Evolutionary conservation across 2,329 filamentous ascomycete genomes (phyloP).

Genomic region (Hortaea werneckii): DNA sequence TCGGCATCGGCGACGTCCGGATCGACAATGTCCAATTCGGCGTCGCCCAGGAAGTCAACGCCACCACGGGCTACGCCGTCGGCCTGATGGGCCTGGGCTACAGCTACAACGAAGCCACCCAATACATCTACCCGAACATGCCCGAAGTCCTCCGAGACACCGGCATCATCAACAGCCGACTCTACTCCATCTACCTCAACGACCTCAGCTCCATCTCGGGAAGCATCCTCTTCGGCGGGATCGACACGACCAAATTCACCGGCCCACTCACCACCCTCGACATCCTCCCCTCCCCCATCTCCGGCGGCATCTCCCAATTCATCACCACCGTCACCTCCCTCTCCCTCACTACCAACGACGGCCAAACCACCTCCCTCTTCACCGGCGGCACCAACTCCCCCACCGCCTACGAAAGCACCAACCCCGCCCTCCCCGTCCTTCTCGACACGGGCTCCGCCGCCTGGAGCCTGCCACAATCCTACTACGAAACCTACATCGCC

Average conservation of each 20-base stretch:
- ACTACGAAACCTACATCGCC: conserved; percentile 17
- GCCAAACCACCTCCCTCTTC: conserved; percentile 12
- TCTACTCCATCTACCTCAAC: conserved; percentile 26
- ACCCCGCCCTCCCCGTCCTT: conserved; percentile 11
- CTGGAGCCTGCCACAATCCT: conserved; percentile 14
- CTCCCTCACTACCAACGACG: conserved; percentile 8
- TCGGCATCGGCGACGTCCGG: conserved; percentile 20
- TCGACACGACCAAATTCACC: conserved; percentile 23
- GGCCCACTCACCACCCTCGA: conserved; percentile 23
- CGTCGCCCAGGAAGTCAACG: conserved; percentile 20
- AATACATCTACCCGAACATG: conserved; percentile 22
- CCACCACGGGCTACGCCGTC: conserved; percentile 13
- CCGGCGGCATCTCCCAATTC: conserved; percentile 15
- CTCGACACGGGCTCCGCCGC: conserved; percentile 24
- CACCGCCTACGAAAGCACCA: conserved; percentile 9
- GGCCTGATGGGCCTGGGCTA: conserved; percentile 26
- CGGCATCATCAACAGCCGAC: conserved; percentile 20
- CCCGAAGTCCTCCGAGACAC: conserved; percentile 22
- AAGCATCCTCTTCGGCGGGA: conserved; percentile 26
- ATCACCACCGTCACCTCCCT: conserved; percentile 21
- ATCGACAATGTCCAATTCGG: conserved; percentile 23
- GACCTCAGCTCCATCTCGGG: conserved; percentile 16
- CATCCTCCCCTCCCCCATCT: conserved; percentile 14
- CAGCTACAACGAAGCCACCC: conserved; percentile 18
- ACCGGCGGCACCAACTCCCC: conserved; percentile 10